Evolutionary conservation across 164 flowering plant genomes (phyloP).

Genomic region (grape (Vitis vinifera)): DNA sequence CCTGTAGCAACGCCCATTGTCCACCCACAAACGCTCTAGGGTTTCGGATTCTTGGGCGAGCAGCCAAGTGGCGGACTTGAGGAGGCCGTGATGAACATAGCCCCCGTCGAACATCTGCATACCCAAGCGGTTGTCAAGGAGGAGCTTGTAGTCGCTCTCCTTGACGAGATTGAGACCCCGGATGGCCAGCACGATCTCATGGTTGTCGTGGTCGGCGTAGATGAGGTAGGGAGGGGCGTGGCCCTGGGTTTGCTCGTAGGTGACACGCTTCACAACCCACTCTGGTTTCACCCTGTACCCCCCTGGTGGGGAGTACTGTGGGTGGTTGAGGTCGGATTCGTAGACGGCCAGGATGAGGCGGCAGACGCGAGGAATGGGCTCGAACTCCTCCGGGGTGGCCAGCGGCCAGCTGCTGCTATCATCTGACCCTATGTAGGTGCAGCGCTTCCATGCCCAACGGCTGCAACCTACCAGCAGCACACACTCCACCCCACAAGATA

Average conservation of each 20-base stretch:
- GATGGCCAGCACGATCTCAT: slow-evolving; percentile 75
- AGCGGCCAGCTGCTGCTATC: slow-evolving; percentile 71
- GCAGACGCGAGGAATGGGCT: slow-evolving; percentile 74
- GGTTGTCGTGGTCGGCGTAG: slow-evolving; percentile 63
- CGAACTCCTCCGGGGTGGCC: slow-evolving; percentile 78
- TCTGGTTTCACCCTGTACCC: slow-evolving; percentile 67
- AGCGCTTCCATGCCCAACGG: slow-evolving; percentile 91
- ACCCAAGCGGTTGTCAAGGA: slow-evolving; percentile 67
- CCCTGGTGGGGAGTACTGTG: slow-evolving; percentile 49
- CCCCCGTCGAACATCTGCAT: slow-evolving; percentile 89
- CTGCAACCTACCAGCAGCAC: slow-evolving; percentile 56
- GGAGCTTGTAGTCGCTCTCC: slow-evolving; percentile 73
- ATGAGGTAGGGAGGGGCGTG: slow-evolving; percentile 78
- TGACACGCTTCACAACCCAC: slow-evolving; percentile 62
- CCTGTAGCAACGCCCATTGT: slow-evolving; percentile 43
- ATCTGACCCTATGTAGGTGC: slow-evolving; percentile 73
- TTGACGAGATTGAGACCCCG: slow-evolving; percentile 74
- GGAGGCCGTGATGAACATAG: slow-evolving; percentile 75
- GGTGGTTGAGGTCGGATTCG: slow-evolving; percentile 65
- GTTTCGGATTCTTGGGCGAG: slow-evolving; percentile 61
- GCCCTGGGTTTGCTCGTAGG: slow-evolving; percentile 66
- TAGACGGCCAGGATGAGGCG: slow-evolving; percentile 78
- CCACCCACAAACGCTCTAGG: slow-evolving; percentile 50
- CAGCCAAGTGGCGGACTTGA: slow-evolving; percentile 80
- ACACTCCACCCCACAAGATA: slow-evolving; percentile 71